Evolutionary conservation across 2,329 filamentous ascomycete genomes (phyloP), one percentile per base, ranked within the genome.

Genomic region (Aspergillus tubingensis): DNA sequence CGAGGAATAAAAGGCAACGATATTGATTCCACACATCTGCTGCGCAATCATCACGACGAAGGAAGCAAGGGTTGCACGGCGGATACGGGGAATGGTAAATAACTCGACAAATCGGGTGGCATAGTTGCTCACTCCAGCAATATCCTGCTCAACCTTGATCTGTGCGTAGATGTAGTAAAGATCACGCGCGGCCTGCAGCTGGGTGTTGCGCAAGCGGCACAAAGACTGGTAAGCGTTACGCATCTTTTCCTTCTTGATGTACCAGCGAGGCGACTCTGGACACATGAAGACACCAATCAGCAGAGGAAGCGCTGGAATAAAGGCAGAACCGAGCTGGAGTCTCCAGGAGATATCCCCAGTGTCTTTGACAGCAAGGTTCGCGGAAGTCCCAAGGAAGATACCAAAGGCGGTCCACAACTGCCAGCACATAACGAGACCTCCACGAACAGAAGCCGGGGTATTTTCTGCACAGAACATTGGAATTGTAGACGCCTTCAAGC

Each of bases 41-140:
- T 90, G 88, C 0, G 86, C 87, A 68, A 90, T 87, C 91, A 96
- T 96, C 66, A 94, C 90, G 1, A 87, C 86, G 65, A 88, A 90
- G 0, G 91, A 89, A 5, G 91, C 91, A 30, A 90, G 81, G 3
- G 88, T 93, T 2, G 92, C 92, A 43, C 80, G 79, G 41, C 80
- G 77, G 58, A 81, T 74, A 17, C 80, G 77, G 5, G 80, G 80
- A 54, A 82, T 78, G 11, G 80, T 81, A 63, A 82, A 82, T 0
- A 85, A 72, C 61, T 82, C 76, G 47, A 79, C 55, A 65, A 91
- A 87, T 15, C 89, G 85, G 21, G 79, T 83, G 53, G 86, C 36
- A 68, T 89, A 88, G 74, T 82, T 88, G 67, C 77, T 83, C 5
- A 81, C 59, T 15, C 74, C 77, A 15, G 74, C 66, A 59, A 79